Evolutionary conservation across 2,329 filamentous ascomycete species (phyloP), one percentile per base, ranked within the genome.

Genomic region (Diaporthe humulicola): DNA sequence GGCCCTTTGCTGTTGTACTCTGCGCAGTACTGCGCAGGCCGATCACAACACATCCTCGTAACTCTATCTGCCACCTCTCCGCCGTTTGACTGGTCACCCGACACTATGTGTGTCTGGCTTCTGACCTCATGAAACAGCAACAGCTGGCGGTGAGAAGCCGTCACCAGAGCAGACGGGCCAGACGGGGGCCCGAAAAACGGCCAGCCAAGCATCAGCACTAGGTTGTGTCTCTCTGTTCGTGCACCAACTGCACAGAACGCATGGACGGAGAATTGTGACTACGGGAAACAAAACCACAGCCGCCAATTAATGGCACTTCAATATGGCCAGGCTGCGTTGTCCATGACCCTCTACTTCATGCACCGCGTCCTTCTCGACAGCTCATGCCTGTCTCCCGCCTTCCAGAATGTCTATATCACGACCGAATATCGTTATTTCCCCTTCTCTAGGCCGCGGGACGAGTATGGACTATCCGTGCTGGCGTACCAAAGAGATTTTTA

Each of bases 371-470:
- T 30, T 22, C 22, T 72, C 42, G 52, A 60, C 70, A 72, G 42
- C 54, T 64, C n/a, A 72, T 61, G 70, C 70, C 70, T 71, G 70
- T 61, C 48, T 69, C 64, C 45, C 48, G 15, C 48, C 48, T 69
- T 69, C 64, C 45, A 54, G 64, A 69, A 69, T 28, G 36, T 69
- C 45, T 54, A 69, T 40, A 69, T 69, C n/a, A 40, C 17, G n/a
- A 15, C 45, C 14, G 19, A 36, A 40, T 69, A 54, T 69, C 48
- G 48, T 48, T 30, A 38, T 15, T 19, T 6, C 64, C 45, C 33
- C 17, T 19, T 69, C 33, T 22, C 48, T 40, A 38, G 60, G 4
- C 30, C 64, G 17, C 64, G 64, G 45, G n/a, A 67, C 64, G 45
- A 54, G 48, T 25, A 38, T 52, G 45, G 64, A 25, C 48, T 69